Conservation (phyloP, 2,329 filamentous ascomycete species). For the Colletotrichum tanaceti region DNA sequence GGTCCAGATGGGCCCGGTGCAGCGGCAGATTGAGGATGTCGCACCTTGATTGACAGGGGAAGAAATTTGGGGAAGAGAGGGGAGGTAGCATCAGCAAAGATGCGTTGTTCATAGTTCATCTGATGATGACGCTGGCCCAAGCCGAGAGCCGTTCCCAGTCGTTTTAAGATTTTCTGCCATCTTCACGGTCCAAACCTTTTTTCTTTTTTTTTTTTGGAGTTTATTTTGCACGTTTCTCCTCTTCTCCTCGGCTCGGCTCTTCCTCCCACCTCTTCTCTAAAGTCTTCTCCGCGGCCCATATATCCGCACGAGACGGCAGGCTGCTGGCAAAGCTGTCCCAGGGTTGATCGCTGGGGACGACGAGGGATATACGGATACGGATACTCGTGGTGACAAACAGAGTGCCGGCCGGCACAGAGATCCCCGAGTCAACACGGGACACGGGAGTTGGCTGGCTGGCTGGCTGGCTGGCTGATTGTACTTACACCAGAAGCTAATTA, state of each 20-base stretch:
- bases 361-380: conserved; percentile 19
- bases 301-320: conserved; percentile 25
- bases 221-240: too few relatives aligned
- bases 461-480: background rate
- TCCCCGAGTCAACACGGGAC: background rate
- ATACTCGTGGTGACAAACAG: background rate
- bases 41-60: conserved; percentile 34
- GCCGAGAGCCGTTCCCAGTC: conserved; percentile 33
- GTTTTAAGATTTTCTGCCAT: conserved; percentile 28
- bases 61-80: background rate
- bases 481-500: too few relatives aligned
- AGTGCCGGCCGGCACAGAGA: background rate
- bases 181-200: conserved; percentile 22
- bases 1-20: conserved; percentile 14
- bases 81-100: conserved; percentile 9
- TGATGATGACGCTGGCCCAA: conserved; percentile 27
- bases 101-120: conserved; percentile 33
- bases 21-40: conserved; percentile 37
- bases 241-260: too few relatives aligned
- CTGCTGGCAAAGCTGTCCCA: conserved; percentile 32
- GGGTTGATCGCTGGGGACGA: conserved; percentile 30
- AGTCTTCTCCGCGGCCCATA: conserved; percentile 28
- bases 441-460: too few relatives aligned
- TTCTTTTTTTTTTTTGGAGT: background rate
- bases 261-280: background rate